phyloP scores from a whole-genome alignment of 2,329 filamentous ascomycete genomes.

The Neoscytalidium dimidiatum region DNA sequence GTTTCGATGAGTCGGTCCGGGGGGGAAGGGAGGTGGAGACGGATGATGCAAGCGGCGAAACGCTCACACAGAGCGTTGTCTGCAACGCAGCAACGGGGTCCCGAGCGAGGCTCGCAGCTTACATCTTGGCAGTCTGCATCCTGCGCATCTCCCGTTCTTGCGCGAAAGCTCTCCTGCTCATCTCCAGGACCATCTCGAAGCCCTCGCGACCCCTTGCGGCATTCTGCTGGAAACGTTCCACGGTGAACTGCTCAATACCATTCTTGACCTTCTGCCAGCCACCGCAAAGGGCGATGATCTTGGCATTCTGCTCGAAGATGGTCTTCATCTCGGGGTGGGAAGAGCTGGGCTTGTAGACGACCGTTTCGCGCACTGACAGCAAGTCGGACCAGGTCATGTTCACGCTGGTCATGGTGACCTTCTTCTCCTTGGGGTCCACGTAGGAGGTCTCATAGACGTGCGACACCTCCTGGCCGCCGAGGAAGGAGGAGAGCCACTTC shows the following conservation, averaged over 20 bases:
- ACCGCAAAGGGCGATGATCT: conserved; percentile 91
- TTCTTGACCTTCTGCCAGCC: conserved; percentile 98
- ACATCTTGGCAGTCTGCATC: conserved; percentile 28
- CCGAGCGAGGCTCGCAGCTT: background rate
- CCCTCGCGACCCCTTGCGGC: conserved; percentile 87
- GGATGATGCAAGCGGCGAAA: conserved; percentile 7
- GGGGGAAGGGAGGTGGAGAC: background rate
- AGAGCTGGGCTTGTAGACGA: conserved; percentile 71
- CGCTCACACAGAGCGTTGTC: background rate
- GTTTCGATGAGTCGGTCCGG: background rate
- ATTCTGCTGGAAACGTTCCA: conserved; percentile 89
- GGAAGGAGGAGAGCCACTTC: conserved; percentile 76
- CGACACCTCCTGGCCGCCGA: conserved; percentile 78
- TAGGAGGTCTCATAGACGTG: conserved; percentile 96
- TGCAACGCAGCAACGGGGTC: background rate
- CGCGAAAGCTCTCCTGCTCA: conserved; percentile 87
- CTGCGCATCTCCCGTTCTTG: conserved; percentile 73
- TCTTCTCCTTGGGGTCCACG: conserved; percentile 79
- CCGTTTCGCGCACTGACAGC: conserved; percentile 88
- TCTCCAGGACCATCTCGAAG: conserved; percentile 91
- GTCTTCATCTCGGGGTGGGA: conserved; percentile 60
- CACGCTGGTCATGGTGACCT: conserved; percentile 93
- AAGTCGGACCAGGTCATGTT: conserved; percentile 94
- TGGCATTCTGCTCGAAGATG: conserved; percentile 83
- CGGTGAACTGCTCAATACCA: conserved; percentile 88